Base-by-base conservation (phyloP, 169 alveolate species). In the Cytauxzoon felis region DNA sequence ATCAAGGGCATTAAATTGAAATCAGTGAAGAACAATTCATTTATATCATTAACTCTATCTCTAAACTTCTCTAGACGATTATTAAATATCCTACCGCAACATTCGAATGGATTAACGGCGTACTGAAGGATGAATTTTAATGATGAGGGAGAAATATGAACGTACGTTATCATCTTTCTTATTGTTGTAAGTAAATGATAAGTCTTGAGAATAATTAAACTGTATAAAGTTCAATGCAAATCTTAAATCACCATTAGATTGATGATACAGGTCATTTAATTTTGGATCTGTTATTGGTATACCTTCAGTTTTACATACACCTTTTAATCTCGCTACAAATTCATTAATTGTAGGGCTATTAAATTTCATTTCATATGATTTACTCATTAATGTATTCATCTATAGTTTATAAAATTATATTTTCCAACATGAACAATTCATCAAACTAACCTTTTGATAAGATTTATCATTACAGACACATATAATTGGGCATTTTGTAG, bases 401-500 rank as follows among this genome's bases (percentile, higher is more conserved):
- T 79, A 54, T 0, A 21, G n/a, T 38, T 43, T 43, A 43, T 5
- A 63, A 18, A 19, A 9, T 45, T 21, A 26, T 5, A 5, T 26
- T 5, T 45, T 43, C 9, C 7, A 52, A 6, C 60, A 24, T 2
- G 2, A 34, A 5, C 24, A 26, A 5, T 26, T 1, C 1, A 45
- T 5, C 3, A 13, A 26, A 6, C 27, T 8, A 8, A 63, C 68
- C 66, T 93, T 94, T 49, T 89, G 86, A 50, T 70, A 81, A 78
- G 86, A 78, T 40, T 98, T 84, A 83, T 96, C 99, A 80, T 96
- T 96, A 70, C 98, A 95, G 36, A 96, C 93, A 63, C 99, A 96
- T 56, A 96, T 94, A 18, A 97, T 91, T n/a, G 99, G 99, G 57
- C 95, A 92, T 50, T 88, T 88, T 4, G 98, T 93, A 43, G 75